Base-by-base conservation (phyloP, 371 early-diverging fungal genomes). In the Mucor saturninus region DNA sequence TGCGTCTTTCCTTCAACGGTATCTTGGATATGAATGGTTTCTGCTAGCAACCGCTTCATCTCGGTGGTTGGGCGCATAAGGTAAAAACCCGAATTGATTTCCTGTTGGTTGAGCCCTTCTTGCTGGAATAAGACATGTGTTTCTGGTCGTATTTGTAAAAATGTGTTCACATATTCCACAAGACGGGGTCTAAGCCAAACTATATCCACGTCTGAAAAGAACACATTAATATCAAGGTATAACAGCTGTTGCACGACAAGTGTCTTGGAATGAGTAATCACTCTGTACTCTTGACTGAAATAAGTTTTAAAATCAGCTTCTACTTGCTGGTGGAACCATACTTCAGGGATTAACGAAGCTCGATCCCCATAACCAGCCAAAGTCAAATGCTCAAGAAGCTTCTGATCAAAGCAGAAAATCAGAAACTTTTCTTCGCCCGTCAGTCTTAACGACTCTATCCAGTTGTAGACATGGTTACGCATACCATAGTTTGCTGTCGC, bases 401-500 rank as follows among this genome's bases (percentile, higher is more conserved):
- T 67, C 9, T 76, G 65, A 48, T 80, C 81, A 29, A 80, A 65
- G 52, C 81, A 80, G 45, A 80, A 76, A 26, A 80, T 72, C 4
- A 80, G 13, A 43, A 74, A 80, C 37, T 71, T 80, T 9, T 74
- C 57, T 31, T 76, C 74, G 3, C 67, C 61, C 0, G 76, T 76
- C 3, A 68, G 67, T 39, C 73, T 70, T 31, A 80, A 54, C 1
- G 78, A 77, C 56, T 75, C 73, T n/a, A 80, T 80, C 81, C 81
- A 80, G 46, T 80, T 80, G 52, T 77, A 77, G 2, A 76, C 73
- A 59, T 80, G 72, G 52, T 80, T 71, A 10, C 77, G 70, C 81
- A 80, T 80, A 21, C 81, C 81, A 43, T 76, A 76, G 45, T 80
- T 80, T 8, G 78, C 74, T 15, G 76, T 69, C 7, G 81, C 81